phyloP scores from a whole-genome alignment of 768 basidiomycete species.

The Boletus subparvulus region DNA sequence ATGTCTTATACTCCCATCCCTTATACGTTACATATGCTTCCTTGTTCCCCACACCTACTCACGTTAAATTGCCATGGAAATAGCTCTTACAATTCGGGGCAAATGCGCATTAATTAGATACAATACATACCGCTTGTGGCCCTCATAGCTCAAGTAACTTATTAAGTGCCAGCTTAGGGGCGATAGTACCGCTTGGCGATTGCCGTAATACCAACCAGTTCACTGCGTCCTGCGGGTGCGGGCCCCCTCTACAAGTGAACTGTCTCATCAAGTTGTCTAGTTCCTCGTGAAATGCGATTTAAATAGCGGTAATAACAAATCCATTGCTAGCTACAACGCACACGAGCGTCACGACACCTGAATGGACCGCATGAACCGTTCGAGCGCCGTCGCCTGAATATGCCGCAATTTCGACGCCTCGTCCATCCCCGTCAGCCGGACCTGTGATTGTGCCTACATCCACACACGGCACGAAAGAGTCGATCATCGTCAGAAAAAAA shows the following conservation, averaged over 20 bases:
- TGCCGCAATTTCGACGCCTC: slow-evolving; percentile 61
- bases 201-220: background rate
- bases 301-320: slow-evolving; percentile 24
- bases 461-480: background rate
- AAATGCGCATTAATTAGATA: too few relatives aligned
- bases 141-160: too few relatives aligned
- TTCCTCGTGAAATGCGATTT: slow-evolving; percentile 8
- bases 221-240: too few relatives aligned
- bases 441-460: slow-evolving; percentile 39
- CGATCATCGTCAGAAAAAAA: background rate
- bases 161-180: too few relatives aligned
- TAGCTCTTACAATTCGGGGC: too few relatives aligned
- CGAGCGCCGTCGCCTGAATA: slow-evolving; percentile 60
- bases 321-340: background rate
- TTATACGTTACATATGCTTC: too few relatives aligned
- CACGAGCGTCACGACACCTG: slow-evolving; percentile 30
- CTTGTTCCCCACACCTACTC: too few relatives aligned
- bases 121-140: too few relatives aligned
- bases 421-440: slow-evolving; percentile 48
- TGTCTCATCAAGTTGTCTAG: background rate
- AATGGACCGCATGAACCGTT: slow-evolving; percentile 64
- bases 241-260: background rate
- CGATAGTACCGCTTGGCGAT: too few relatives aligned
- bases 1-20: too few relatives aligned
- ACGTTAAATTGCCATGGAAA: too few relatives aligned